phyloP scores from a whole-genome alignment of 2,329 filamentous ascomycete species.

The Fusarium heterosporum region DNA sequence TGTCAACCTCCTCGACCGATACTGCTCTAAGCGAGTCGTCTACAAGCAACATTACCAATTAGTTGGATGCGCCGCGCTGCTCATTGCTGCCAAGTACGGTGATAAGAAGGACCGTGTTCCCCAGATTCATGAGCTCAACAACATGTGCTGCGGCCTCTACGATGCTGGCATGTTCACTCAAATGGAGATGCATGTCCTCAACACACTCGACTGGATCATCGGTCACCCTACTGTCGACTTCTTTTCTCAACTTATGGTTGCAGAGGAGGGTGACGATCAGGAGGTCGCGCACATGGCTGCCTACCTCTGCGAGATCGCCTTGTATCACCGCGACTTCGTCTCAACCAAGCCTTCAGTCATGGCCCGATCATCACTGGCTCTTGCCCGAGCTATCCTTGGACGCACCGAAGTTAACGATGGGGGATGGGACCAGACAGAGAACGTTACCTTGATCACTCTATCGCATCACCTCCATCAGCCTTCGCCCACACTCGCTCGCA shows the following conservation, averaged over 20 bases:
- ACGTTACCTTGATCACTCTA: slow-evolving; percentile 70
- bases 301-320: slow-evolving; percentile 93
- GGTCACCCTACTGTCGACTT: slow-evolving; percentile 96
- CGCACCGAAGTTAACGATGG: slow-evolving; percentile 80
- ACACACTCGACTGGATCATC: slow-evolving; percentile 95
- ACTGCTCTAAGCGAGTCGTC: slow-evolving; percentile 96
- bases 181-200: slow-evolving; percentile 99
- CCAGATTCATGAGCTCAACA: slow-evolving; percentile 95
- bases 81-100: slow-evolving; percentile 98
- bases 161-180: slow-evolving; percentile 99
- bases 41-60: slow-evolving; percentile 99
- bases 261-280: slow-evolving; percentile 80
- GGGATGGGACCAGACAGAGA: slow-evolving; percentile 81
- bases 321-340: slow-evolving; percentile 98
- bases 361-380: slow-evolving; percentile 85
- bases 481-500: slow-evolving; percentile 68
- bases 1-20: slow-evolving; percentile 95
- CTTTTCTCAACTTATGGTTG: slow-evolving; percentile 88
- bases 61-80: slow-evolving; percentile 92
- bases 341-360: slow-evolving; percentile 91
- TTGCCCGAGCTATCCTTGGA: slow-evolving; percentile 87
- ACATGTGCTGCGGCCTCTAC: slow-evolving; percentile 98
- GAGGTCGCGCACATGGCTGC: slow-evolving; percentile 95
- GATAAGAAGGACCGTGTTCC: slow-evolving; percentile 99
- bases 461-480: slow-evolving; percentile 71